A percentile compares a stretch with the other conserved stretches of the same genome.
Evolutionary conservation across 805 yeast species (phyloP).

Genomic region (Hyphopichia homilentoma): DNA sequence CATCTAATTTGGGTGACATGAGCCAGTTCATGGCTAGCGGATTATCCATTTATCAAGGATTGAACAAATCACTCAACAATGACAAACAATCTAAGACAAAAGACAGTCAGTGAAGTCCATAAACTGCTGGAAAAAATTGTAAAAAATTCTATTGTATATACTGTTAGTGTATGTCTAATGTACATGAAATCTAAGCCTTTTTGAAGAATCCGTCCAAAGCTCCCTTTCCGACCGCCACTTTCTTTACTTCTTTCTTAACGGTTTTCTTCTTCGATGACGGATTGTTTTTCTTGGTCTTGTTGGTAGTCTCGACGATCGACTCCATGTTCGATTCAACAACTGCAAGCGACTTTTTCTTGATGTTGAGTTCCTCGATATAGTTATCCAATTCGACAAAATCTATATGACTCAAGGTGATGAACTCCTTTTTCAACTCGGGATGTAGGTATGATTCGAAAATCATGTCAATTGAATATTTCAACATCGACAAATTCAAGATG

Average conservation of each 20-base stretch:
- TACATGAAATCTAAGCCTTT: slow-evolving; percentile 30
- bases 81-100: slow-evolving; percentile 9
- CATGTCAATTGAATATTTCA: slow-evolving; percentile 43
- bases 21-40: slow-evolving; percentile 76
- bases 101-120: slow-evolving; percentile 1
- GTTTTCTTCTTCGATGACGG: slow-evolving; percentile 13
- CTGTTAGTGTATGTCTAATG: not conserved
- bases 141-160: slow-evolving; percentile 3
- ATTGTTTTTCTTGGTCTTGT: slow-evolving; percentile 17
- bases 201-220: slow-evolving; percentile 69
- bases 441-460: slow-evolving; percentile 42
- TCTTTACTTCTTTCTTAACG: slow-evolving; percentile 26
- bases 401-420: slow-evolving; percentile 11
- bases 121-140: slow-evolving; percentile 6
- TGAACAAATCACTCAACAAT: slow-evolving; percentile 24
- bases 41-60: slow-evolving; percentile 61
- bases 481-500: slow-evolving; percentile 31
- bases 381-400: slow-evolving; percentile 18
- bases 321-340: slow-evolving; percentile 25
- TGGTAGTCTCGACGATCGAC: slow-evolving; percentile 13
- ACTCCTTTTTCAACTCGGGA: slow-evolving; percentile 18
- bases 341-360: slow-evolving; percentile 17
- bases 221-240: slow-evolving; percentile 57
- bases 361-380: slow-evolving; percentile 12
- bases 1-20: slow-evolving; percentile 71